A percentile compares a stretch with the other conserved stretches of the same genome.
phyloP scores from a whole-genome alignment of 495 filamentous ascomycete genomes.

The Aspergillus asperescens region DNA sequence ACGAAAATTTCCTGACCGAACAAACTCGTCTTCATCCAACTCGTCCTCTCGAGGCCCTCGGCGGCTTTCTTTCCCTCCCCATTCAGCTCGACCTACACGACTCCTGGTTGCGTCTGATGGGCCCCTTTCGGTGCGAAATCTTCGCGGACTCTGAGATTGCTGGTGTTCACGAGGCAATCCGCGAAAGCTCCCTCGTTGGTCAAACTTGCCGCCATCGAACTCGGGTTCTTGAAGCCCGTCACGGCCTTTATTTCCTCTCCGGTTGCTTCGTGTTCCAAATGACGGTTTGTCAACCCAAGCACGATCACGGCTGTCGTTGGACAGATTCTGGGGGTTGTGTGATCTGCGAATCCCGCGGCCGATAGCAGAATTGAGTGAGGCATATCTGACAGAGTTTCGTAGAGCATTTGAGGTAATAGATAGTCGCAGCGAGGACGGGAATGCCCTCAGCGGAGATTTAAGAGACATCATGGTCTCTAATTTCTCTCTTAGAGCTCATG shows the following conservation, averaged over 20 bases:
- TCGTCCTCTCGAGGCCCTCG: not conserved
- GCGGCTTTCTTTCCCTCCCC: not conserved
- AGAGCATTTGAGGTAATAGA: not conserved
- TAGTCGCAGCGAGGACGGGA: conserved; percentile 2
- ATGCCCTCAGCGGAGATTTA: not conserved
- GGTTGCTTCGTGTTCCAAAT: not conserved
- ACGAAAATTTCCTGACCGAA: conserved; percentile 33
- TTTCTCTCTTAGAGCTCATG: not conserved
- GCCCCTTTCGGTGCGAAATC: not conserved
- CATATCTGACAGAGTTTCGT: conserved; percentile 28
- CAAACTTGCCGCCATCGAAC: no score
- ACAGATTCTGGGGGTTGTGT: conserved; percentile 2
- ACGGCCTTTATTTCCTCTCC: not conserved
- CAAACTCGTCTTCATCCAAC: conserved; percentile 35
- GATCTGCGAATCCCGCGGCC: conserved; percentile 47
- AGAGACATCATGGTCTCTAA: conserved; percentile 11
- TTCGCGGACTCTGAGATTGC: no score
- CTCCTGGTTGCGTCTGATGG: no score
- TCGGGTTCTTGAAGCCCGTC: not conserved
- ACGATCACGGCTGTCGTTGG: not conserved
- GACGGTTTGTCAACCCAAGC: not conserved
- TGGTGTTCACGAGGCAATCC: no score
- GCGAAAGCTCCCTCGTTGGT: no score
- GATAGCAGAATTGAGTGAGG: conserved; percentile 54
- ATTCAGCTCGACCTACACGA: no score